Conservation (phyloP, 176 grass and related monocot genomes). For the Panicum miliaceum region DNA sequence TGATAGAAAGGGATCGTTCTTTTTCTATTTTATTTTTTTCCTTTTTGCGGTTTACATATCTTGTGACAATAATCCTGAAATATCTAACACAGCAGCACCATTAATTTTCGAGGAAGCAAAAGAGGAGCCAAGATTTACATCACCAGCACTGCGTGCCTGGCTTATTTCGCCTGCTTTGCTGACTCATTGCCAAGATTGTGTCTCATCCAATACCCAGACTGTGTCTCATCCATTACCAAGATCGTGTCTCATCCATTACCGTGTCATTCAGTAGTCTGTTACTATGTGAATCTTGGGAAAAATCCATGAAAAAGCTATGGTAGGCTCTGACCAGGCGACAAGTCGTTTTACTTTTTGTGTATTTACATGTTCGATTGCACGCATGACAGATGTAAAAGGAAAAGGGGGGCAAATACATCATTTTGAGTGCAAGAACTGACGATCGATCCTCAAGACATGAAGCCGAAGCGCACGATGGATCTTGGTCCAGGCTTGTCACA, state of each 20-base stretch:
- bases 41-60: conserved; percentile 20
- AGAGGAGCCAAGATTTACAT: not conserved
- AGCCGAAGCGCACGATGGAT: no score
- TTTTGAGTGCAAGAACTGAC: not conserved
- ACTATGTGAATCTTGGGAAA: no score
- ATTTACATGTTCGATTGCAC: not conserved
- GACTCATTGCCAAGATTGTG: no score
- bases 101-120: conserved; percentile 34
- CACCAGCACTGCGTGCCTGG: not conserved
- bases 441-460: not conserved
- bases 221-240: no score
- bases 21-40: conserved; percentile 37
- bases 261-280: no score
- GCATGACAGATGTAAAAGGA: no score
- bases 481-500: not conserved
- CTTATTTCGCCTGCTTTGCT: not conserved
- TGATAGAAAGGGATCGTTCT: conserved; percentile 49
- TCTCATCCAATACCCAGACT: no score
- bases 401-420: not conserved
- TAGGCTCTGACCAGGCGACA: no score
- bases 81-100: conserved; percentile 55
- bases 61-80: conserved; percentile 59
- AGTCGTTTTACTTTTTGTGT: no score
- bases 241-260: no score
- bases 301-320: no score